Base-by-base conservation (phyloP, 2,329 filamentous ascomycete species). In the Phialophora verrucosa region DNA sequence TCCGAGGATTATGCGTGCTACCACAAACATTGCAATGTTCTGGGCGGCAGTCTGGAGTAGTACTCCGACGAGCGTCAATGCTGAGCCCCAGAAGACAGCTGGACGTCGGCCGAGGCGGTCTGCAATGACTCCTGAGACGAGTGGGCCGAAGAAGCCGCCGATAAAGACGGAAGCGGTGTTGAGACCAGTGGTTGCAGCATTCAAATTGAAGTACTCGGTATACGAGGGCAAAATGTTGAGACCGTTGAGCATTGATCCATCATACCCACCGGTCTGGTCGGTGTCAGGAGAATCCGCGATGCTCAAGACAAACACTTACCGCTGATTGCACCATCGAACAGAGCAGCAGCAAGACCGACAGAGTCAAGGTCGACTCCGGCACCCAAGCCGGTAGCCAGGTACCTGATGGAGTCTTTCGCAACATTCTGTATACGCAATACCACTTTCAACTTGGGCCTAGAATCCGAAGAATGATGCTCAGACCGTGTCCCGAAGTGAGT, bases 21-120 rank as follows among this genome's bases (percentile, higher is more conserved):
- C 59, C 8, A 67, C 53, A 12, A 67, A 67, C 65, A 65, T 62
- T 6, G 79, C 77, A 17, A 87, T 76, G 57, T 83, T 81, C 66
- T 83, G 81, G 12, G 88, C 85, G 29, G 84, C 82, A 29, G 83
- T 80, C 74, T 90, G 88, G 1, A 90, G 80, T 35, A 82, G 78
- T 0, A 85, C 85, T 8, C 87, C 88, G 31, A 90, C 50, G 2
- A 83, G 73, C 73, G 85, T 87, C 72, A 90, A 83, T 17, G 81
- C 69, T 6, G 86, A 59, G 1, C 51, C 38, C 25, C 44, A 51
- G 23, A 70, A 67, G 20, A 77, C 64, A 3, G 67, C 71, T 55
- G 66, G 64, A 35, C 68, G 62, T 32, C 60, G 47, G 1, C 64
- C 64, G 7, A 56, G 25, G 3, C 55, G 32, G 31, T 63, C 64